Percentiles rank a stretch among this genome's conserved stretches.
Evolutionary conservation across 2,329 filamentous ascomycete genomes (phyloP).

Genomic region (Colletotrichum karsti): DNA sequence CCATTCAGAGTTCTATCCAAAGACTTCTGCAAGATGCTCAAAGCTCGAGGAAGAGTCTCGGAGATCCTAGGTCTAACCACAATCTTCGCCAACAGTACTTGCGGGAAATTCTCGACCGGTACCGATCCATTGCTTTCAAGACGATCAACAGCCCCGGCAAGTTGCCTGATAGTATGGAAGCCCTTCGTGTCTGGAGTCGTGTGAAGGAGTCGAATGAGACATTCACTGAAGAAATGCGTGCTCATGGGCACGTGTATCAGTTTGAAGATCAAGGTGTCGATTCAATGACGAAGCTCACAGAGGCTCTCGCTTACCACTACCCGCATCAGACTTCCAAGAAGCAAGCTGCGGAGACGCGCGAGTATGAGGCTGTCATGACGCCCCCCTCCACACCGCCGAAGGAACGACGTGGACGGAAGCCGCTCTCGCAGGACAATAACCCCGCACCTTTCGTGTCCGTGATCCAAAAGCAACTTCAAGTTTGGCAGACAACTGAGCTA

Average conservation of each 20-base stretch:
- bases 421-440: background rate
- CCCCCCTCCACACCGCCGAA: background rate
- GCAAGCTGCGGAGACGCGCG: background rate
- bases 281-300: conserved; percentile 11
- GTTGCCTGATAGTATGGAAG: conserved; percentile 8
- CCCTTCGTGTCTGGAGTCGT: conserved; percentile 36
- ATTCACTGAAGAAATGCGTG: conserved; percentile 39
- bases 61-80: conserved; percentile 35
- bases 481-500: conserved; percentile 40
- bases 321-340: background rate
- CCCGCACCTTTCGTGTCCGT: conserved; percentile 19
- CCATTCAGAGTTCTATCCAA: conserved; percentile 34
- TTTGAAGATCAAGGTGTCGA: conserved; percentile 36
- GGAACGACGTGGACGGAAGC: background rate
- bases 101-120: conserved; percentile 32
- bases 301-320: background rate
- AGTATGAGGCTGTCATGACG: background rate
- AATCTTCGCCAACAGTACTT: conserved; percentile 37
- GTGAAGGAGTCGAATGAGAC: conserved; percentile 29
- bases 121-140: conserved; percentile 28
- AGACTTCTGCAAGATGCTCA: conserved; percentile 30
- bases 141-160: conserved; percentile 36
- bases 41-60: conserved; percentile 30
- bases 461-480: conserved; percentile 36
- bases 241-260: conserved; percentile 33